A percentile compares a stretch with the other conserved stretches of the same genome.
Conservation (phyloP, 768 basidiomycete species). For the Gloeophyllum trabeum region DNA sequence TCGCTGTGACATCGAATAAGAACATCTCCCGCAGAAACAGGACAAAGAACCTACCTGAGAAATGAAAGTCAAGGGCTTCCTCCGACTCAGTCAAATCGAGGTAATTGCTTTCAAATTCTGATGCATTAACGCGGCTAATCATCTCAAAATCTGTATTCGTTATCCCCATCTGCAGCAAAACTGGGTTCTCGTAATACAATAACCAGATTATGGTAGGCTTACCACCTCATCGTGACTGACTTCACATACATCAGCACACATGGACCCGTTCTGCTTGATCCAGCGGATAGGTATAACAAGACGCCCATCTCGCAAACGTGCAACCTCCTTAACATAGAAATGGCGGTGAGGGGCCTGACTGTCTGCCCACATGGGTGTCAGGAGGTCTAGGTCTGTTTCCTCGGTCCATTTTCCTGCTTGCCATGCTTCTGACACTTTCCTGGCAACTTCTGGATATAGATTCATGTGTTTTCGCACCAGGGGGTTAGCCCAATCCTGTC, state of each 20-base stretch:
- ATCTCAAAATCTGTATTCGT: too few species aligned
- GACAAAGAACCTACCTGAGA: too few species aligned
- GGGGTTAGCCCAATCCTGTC: constrained; percentile 19
- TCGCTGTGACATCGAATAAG: too few species aligned
- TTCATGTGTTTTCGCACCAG: constrained; percentile 10
- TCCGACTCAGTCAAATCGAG: too few species aligned
- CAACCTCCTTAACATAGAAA: constrained; percentile 17
- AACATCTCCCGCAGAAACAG: too few species aligned
- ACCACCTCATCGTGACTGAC: too few species aligned
- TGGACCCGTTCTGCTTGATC: constrained; percentile 5
- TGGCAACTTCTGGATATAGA: constrained; percentile 16
- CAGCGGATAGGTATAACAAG: constrained; percentile 13
- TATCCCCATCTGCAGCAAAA: too few species aligned
- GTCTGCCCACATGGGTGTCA: constrained; percentile 19
- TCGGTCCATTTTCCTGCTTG: constrained; percentile 17
- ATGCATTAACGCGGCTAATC: too few species aligned
- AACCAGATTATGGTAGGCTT: too few species aligned
- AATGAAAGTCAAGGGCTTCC: too few species aligned
- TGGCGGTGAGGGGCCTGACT: constrained; percentile 9
- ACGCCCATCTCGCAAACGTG: constrained; percentile 7
- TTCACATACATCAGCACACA: not conserved
- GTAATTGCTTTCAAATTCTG: too few species aligned
- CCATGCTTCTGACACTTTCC: constrained; percentile 13
- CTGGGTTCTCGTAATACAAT: too few species aligned
- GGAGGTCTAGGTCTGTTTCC: constrained; percentile 8